Conservation (phyloP, 2,329 filamentous ascomycete species). For the Myriosclerotinia duriaeana region DNA sequence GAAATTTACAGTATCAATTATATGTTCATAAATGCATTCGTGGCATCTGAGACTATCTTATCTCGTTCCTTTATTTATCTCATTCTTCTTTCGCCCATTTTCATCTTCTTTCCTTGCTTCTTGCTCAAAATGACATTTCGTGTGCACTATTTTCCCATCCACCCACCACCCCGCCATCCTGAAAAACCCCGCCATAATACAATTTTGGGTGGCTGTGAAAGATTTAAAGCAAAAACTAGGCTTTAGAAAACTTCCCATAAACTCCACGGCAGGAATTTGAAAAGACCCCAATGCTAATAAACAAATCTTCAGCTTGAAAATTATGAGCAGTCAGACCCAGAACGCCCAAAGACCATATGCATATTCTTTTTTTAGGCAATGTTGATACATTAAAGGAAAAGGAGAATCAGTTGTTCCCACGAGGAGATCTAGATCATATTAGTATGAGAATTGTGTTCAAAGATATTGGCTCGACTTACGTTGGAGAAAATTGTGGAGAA, state of each 20-base stretch:
- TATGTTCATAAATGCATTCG: slow-evolving; percentile 26
- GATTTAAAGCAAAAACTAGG: slow-evolving; percentile 17
- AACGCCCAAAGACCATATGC: slow-evolving; percentile 24
- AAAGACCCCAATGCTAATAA: slow-evolving; percentile 25
- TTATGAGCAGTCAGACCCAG: slow-evolving; percentile 19
- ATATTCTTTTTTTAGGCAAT: slow-evolving; percentile 30
- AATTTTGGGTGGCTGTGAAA: slow-evolving; percentile 27
- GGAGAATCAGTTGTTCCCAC: slow-evolving; percentile 27
- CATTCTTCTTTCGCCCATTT: slow-evolving; percentile 16
- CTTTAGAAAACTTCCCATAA: slow-evolving; percentile 23
- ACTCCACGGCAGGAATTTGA: slow-evolving; percentile 17
- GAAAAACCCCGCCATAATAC: slow-evolving; percentile 25
- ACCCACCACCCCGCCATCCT: slow-evolving; percentile 17
- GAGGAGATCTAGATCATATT: slow-evolving; percentile 32
- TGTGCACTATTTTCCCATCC: slow-evolving; percentile 6
- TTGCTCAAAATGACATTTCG: slow-evolving; percentile 15
- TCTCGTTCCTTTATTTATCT: slow-evolving; percentile 16
- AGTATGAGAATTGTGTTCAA: slow-evolving; percentile 12
- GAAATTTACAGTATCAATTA: slow-evolving; percentile 18
- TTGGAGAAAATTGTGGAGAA: slow-evolving; percentile 38
- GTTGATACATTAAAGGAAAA: slow-evolving; percentile 36
- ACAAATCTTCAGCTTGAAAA: slow-evolving; percentile 23
- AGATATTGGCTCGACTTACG: slow-evolving; percentile 27
- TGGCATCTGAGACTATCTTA: slow-evolving; percentile 23
- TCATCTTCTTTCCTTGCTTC: slow-evolving; percentile 1